Evolutionary conservation across 345 rosid species (phyloP), one percentile per base, ranked within the genome.

Genomic region (Dipteronia sinensis): DNA sequence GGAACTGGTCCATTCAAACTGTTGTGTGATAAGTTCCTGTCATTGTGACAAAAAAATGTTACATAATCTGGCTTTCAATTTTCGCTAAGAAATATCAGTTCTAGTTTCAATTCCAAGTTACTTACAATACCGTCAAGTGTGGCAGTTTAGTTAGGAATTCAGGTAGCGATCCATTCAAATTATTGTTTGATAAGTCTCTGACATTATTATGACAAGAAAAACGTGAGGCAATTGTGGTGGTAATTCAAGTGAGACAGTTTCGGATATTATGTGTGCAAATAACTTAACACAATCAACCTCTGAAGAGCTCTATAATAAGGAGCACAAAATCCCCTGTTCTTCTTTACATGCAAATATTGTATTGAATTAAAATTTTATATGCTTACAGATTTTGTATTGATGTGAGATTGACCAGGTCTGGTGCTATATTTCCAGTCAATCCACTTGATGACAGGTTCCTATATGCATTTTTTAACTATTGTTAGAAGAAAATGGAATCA

Each of bases 1-100:
- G 93, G 93, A 61, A 87, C 70, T 40, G 56, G 38, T 11, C 90
- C 92, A 0, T 72, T 81, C 80, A 89, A 78, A 74, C 68, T 86
- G 67, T 87, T 89, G 78, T 83, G 82, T n/a, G 90, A 87, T 59
- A 87, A 82, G 72, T 87, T 88, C 75, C 92, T 89, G 67, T 4
- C 23, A 58, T 58, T 2, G 49, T 10, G 13, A 46, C 49, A 46
- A 46, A 46, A 44, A 9, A 46, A 46, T 10, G 49, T 58, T 58
- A 19, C 6, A 58, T 58, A n/a, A 46, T 8, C 6, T 20, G 23
- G 23, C n/a, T 58, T 17, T 20, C 25, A 7, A 17, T 20, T 58
- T 19, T 17, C n/a, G 11, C 10, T 17, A n/a, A n/a, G 63, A 17
- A 6, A 58, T 0, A 15, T 17, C 11, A 58, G 22, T 3, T 17